Conservation (phyloP, 305 asterid species). For the Vinca major region DNA sequence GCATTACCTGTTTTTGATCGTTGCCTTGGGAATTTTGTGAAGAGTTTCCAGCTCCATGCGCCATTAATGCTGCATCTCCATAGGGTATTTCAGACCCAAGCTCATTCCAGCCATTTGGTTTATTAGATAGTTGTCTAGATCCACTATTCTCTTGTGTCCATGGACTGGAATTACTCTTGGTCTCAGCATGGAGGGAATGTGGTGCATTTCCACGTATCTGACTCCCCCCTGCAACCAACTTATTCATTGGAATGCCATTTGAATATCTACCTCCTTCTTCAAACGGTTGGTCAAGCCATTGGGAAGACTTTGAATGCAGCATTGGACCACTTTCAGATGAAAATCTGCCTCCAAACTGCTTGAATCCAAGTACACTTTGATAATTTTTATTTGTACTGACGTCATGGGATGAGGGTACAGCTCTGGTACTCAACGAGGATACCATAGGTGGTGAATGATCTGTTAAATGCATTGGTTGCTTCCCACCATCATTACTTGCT, state of each 20-base stretch:
- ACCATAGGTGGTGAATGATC: constrained; percentile 29
- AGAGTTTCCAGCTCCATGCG: constrained; percentile 28
- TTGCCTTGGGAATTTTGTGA: constrained; percentile 28
- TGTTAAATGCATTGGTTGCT: constrained; percentile 27
- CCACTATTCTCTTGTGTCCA: constrained; percentile 35
- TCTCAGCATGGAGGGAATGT: constrained; percentile 35
- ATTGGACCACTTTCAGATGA: constrained; percentile 34
- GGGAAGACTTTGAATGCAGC: constrained; percentile 35
- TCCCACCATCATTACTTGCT: constrained; percentile 28
- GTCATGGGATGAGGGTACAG: constrained; percentile 26
- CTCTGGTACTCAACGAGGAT: constrained; percentile 32
- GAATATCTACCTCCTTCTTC: constrained; percentile 40
- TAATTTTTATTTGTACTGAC: constrained; percentile 23
- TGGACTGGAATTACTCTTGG: constrained; percentile 24
- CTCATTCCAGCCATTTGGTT: constrained; percentile 43
- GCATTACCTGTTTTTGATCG: constrained; percentile 26
- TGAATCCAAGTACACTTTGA: constrained; percentile 28
- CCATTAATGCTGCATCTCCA: constrained; percentile 29
- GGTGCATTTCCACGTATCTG: constrained; percentile 33
- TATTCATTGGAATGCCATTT: constrained; percentile 26
- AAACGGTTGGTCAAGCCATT: constrained; percentile 37
- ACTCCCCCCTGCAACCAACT: constrained; percentile 34
- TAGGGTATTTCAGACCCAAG: constrained; percentile 28
- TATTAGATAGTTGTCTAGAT: constrained; percentile 24
- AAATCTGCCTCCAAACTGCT: constrained; percentile 37